Base-by-base conservation (phyloP, 345 rosid genomes). In the Aegle marmelos region DNA sequence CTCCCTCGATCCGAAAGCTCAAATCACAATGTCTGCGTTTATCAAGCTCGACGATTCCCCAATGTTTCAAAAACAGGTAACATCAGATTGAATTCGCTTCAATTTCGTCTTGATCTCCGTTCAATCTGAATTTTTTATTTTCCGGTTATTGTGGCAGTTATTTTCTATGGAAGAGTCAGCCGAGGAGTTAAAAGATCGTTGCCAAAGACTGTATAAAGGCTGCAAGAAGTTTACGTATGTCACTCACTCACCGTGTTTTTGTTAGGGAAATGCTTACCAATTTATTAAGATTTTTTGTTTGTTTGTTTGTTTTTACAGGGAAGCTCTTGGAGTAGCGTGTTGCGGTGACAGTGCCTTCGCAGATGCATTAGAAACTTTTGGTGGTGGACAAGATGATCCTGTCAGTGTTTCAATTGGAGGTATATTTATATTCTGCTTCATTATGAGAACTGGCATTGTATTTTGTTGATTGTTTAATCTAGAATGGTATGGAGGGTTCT, bases 371-470 rank as follows among this genome's bases (percentile, higher is more conserved):
- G 94, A 94, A 88, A 92, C 84, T 83, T 92, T 92, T 89, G 97
- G 95, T 60, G 97, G 92, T 76, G 97, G 94, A 77, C 91, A 85
- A 66, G 98, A 94, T 85, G 97, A 94, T 83, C 94, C 94, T 37
- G 82, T 91, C 72, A 90, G 97, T 83, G 88, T 90, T 53, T 91
- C 95, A 8, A 89, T 91, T 27, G 98, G 98, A 94, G 97, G 97
- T 93, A 57, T 73, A 50, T 72, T 72, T 36, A 41, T 68, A 31
- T 76, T 78, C 14, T 57, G 50, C 33, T 53, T 62, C 2, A 16
- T 25, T 36, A 57, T 74, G 68, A 25, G 7, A 41, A 37, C 25
- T 61, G 37, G 30, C 34, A 36, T 53, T 73, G 37, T 19, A 37
- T 72, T 22, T 22, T 73, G 31, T 7, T 72, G 8, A 37, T 74